These are phyloP conservation scores for Acanthamoeba culbertsoni DNA, from an alignment of 208 protist genomes.

Conservation along the genomic window DNA sequence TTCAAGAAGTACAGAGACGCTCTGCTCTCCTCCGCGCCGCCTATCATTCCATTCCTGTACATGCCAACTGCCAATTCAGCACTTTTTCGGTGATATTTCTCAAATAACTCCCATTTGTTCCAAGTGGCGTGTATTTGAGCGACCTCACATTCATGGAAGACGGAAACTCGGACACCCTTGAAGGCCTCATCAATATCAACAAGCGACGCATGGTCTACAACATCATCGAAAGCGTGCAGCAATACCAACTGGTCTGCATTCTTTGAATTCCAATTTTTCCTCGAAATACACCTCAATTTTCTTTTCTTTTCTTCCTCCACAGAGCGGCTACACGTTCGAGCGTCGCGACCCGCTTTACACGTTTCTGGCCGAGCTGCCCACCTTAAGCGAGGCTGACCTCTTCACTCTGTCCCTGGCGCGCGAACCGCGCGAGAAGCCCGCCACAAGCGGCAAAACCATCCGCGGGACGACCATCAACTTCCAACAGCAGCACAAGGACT, in stretches of 20 bases:
- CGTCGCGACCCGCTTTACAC: neutral
- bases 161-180: slow-evolving; percentile 69
- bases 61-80: neutral
- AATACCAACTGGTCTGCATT: neutral
- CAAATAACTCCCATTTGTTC: too few species aligned
- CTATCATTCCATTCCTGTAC: slow-evolving; percentile 63
- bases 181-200: slow-evolving; percentile 62
- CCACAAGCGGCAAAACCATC: neutral
- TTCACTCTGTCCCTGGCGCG: neutral
- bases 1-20: slow-evolving; percentile 61
- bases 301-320: neutral
- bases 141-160: slow-evolving; percentile 81
- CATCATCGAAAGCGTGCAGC: slow-evolving; percentile 38
- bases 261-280: neutral
- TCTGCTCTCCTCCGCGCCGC: slow-evolving; percentile 42
- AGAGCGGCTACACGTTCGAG: slow-evolving; percentile 17
- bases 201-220: slow-evolving; percentile 55
- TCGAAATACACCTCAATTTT: neutral
- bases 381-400: neutral
- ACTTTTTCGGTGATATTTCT: neutral
- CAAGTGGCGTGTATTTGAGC: slow-evolving; percentile 69
- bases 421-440: slow-evolving; percentile 12
- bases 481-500: too few species aligned
- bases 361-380: neutral
- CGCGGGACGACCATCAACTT: neutral